Evolutionary conservation across 2,329 filamentous ascomycete species (phyloP), one percentile per base, ranked within the genome.

Genomic region (Calonectria honghensis): DNA sequence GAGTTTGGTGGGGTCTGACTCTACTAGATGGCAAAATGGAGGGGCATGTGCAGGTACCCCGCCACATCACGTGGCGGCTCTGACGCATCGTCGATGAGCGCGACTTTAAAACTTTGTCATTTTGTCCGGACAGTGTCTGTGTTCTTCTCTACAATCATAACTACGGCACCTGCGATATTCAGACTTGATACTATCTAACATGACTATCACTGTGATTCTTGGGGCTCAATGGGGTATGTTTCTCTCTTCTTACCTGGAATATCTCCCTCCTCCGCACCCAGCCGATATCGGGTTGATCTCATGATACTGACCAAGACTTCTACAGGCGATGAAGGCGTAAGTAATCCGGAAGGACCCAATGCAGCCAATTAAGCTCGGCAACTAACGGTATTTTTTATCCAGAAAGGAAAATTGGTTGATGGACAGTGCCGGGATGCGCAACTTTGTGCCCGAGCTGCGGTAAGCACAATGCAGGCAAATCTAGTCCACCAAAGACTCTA

Each of bases 201-300:
- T 82, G 81, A 77, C 82, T 63, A 83, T 83, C 77, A 82, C 80
- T 18, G 76, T 84, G 54, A 82, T 85, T 80, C 79, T 85, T 63
- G 84, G 84, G 70, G 78, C 84, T 76, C 84, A 86, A 82, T 86
- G 84, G 83, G 84, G 84, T 85, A 80, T 75, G 83, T 82, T 70
- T 77, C 35, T 68, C 32, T 75, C 67, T 65, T 65, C 72, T 73
- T 70, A 39, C 65, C 77, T 75, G 70, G 68, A 69, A 78, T 74
- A 69, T 70, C 70, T 70, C 52, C 45, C 48, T 78, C 70, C 59
- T 45, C 32, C 72, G 50, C 65, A 63, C 76, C 71, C 59, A 31
- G 75, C 77, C 70, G 76, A 80, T 77, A 77, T 76, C 71, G 78
- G 74, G 59, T 75, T 70, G 72, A 76, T 78, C 66, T 80, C 70